Evolutionary conservation across 2,329 filamentous ascomycete species (phyloP), one percentile per base, ranked within the genome.

Genomic region (Neopestalotiopsis rosae): DNA sequence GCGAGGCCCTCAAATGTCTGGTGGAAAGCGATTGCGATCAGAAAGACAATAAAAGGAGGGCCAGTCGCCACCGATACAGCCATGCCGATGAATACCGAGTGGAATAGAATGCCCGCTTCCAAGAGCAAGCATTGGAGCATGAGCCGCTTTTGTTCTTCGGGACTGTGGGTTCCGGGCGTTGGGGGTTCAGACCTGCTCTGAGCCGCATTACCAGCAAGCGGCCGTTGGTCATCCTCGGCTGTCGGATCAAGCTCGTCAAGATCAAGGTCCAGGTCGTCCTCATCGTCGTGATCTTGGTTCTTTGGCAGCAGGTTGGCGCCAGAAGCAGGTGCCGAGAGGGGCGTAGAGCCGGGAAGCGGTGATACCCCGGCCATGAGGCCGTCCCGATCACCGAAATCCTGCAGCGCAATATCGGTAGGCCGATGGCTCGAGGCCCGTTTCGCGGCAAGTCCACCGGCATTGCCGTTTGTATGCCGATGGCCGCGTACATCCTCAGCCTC

Each of bases 1-100:
- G 94, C 94, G 14, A 97, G 89, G 1, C 94, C 94, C 81, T 97
- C 94, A 72, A 97, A 97, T 1, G 92, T 94, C 81, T 97, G 92
- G 76, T 96, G 93, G 80, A 95, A 95, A 72, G 89, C 90, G 71
- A 96, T 94, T 64, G 93, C 93, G 38, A 95, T 85, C 0, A 96
- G 84, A 71, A 96, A 92, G 13, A 95, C 92, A 57, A 94, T 84
- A 76, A 96, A 96, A 1, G 92, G 89, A 0, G 92, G 91, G 0
- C 93, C 93, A 0, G 92, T 94, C 0, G 93, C 91, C 0, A 96
- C 93, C 0, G 92, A 94, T 38, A 96, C 86, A 4, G 93, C 92
- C 92, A 95, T 95, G 71, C 93, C 93, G 74, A 96, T 95, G 76
- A 96, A 96, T 67, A 96, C 86, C 76, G 90, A 93, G 82, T 96